Conservation (phyloP, 768 basidiomycete species). For the Crucibulum laeve region DNA sequence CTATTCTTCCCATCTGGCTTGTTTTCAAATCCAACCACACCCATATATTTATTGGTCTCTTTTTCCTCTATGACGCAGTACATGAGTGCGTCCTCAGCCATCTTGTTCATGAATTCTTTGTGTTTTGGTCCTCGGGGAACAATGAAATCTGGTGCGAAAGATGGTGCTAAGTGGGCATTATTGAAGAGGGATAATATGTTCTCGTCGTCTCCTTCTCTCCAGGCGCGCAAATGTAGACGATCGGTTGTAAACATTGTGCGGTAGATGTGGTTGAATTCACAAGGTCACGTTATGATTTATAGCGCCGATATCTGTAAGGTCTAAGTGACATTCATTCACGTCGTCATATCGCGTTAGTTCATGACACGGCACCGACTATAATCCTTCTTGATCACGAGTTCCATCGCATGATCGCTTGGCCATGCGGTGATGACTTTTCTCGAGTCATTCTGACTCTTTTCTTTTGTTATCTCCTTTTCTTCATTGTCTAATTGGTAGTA, state of each 20-base stretch:
- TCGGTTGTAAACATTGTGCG: slow-evolving; percentile 13
- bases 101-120: slow-evolving; percentile 8
- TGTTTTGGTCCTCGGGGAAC: slow-evolving; percentile 10
- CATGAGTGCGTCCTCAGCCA: slow-evolving; percentile 7
- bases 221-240: slow-evolving; percentile 12
- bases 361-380: too few relatives aligned
- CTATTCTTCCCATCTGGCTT: slow-evolving; percentile 11
- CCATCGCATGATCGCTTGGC: too few relatives aligned
- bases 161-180: slow-evolving; percentile 9
- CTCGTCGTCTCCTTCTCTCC: slow-evolving; percentile 7
- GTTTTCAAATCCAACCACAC: slow-evolving; percentile 7
- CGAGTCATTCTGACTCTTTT: not conserved
- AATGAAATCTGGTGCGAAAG: slow-evolving; percentile 11
- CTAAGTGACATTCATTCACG: too few relatives aligned
- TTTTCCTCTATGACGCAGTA: slow-evolving; percentile 12
- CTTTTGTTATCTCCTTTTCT: not conserved
- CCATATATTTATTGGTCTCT: slow-evolving; percentile 7
- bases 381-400: too few relatives aligned
- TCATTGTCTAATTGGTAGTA: too few relatives aligned
- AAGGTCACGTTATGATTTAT: too few relatives aligned
- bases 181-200: slow-evolving; percentile 12
- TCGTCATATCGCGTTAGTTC: too few relatives aligned
- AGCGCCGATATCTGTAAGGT: too few relatives aligned
- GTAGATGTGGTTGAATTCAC: not conserved
- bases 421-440: not conserved